Base-by-base conservation (phyloP, 352 stramenopile genomes). In the Globisporangium parvum region DNA sequence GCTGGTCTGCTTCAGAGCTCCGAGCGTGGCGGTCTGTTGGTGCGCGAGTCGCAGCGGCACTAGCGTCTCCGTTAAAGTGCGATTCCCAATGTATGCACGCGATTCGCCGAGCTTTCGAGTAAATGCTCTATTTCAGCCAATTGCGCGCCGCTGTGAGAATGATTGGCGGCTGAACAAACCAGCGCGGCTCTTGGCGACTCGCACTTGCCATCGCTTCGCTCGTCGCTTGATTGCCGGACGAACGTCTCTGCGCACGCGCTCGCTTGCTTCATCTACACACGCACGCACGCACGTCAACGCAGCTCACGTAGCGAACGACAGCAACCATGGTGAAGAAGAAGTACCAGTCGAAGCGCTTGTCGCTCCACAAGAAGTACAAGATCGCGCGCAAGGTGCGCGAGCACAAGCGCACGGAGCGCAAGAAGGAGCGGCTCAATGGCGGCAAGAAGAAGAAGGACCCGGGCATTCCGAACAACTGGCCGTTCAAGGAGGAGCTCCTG, bases 351-450 rank as follows among this genome's bases (percentile, higher is more conserved):
- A 98, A 98, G 73, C 85, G 97, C 47, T 84, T 93, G 55, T 96
- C 96, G 49, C 85, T 99, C 49, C 97, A 99, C 77, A 97, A 99
- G 84, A 99, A 99, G 78, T 99, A 99, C 85, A 99, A 99, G 74
- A 96, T 97, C 66, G 75, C 84, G 42, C 84, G 82, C 60, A 95
- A 93, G 66, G 83, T 93, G 69, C 76, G 77, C 54, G 94, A 99
- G 77, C 97, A 98, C 66, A 89, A 98, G 67, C 88, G 96, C 28
- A 89, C 97, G 71, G 83, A 96, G 62, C 90, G 92, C 48, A 98
- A 98, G 75, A 77, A 95, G 57, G 89, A 93, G 31, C 92, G 90
- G 45, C 63, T 88, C 23, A 85, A 85, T 45, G 78, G 82, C 42
- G 70, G 90, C 64, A 97, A 98, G 67, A 97, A 96, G 76, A 96